Conservation (phyloP, 2,329 filamentous ascomycete genomes). For the Xylaria hypoxylon region DNA sequence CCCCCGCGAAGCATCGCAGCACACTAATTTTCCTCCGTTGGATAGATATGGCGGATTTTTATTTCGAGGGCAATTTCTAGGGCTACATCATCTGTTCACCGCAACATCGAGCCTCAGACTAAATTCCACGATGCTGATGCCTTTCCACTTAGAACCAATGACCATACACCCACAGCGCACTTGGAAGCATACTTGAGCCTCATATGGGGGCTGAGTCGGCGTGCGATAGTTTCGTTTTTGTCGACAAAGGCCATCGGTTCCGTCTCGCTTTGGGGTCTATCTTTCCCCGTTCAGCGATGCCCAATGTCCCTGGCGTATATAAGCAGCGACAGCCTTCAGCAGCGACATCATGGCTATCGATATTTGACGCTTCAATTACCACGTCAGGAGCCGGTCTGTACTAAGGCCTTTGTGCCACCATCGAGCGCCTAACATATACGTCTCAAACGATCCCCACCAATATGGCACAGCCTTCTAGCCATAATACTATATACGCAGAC, state of each 20-base stretch:
- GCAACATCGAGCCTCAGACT: conserved; percentile 8
- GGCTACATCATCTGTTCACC: conserved; percentile 5
- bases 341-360: neutral
- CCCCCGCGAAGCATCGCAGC: conserved; percentile 14
- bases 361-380: neutral
- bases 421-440: neutral
- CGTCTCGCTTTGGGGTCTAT: conserved; percentile 1
- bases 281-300: neutral
- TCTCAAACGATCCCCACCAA: neutral
- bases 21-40: neutral
- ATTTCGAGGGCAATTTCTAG: neutral
- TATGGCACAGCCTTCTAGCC: neutral
- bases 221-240: conserved; percentile 16
- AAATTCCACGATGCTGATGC: neutral
- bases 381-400: neutral
- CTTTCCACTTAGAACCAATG: conserved; percentile 27
- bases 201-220: conserved; percentile 36
- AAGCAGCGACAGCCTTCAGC: neutral
- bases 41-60: neutral
- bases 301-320: neutral
- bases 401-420: neutral
- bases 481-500: conserved; percentile 8
- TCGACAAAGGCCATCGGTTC: neutral
- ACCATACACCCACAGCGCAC: conserved; percentile 31
- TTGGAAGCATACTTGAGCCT: conserved; percentile 25